A percentile compares a stretch with the other conserved stretches of the same genome.
Evolutionary conservation across 768 basidiomycete species (phyloP).

Genomic region (Paxillus ammoniavirescens): DNA sequence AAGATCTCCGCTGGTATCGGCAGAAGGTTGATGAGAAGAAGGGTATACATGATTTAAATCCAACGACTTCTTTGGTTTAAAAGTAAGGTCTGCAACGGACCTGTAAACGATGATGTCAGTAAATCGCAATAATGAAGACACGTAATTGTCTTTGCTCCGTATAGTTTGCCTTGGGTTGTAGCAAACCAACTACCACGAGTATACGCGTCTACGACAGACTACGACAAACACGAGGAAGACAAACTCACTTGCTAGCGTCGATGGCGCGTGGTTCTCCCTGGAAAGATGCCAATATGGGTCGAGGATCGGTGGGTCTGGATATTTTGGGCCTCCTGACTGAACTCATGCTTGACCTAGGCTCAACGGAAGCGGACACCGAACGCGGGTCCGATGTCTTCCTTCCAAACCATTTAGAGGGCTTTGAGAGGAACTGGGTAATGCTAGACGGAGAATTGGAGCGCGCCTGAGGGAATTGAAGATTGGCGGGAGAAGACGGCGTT

Average conservation of each 20-base stretch:
- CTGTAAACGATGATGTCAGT: conserved; percentile 37
- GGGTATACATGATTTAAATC: conserved; percentile 38
- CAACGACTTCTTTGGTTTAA: conserved; percentile 42
- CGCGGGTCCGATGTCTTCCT: conserved; percentile 57
- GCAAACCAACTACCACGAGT: not conserved
- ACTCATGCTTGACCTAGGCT: conserved; percentile 50
- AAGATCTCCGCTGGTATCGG: conserved; percentile 36
- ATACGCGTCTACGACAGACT: not conserved
- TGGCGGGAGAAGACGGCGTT: conserved; percentile 32
- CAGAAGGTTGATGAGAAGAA: conserved; percentile 27
- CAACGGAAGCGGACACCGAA: conserved; percentile 36
- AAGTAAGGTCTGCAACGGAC: conserved; percentile 64
- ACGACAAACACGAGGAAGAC: not conserved
- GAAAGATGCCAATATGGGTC: conserved; percentile 58
- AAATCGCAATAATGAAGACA: not conserved
- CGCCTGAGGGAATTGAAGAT: conserved; percentile 38
- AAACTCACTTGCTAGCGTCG: conserved; percentile 53
- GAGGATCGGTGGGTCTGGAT: conserved; percentile 79
- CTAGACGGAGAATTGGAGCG: conserved; percentile 67
- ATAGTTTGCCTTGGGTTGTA: not conserved
- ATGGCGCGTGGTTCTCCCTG: conserved; percentile 47
- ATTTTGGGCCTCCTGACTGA: conserved; percentile 71
- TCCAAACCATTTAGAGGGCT: conserved; percentile 71
- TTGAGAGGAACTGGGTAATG: conserved; percentile 63
- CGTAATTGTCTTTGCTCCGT: conserved; percentile 2